Percentiles rank a stretch among this genome's conserved stretches.
Conservation (phyloP, 2,329 filamentous ascomycete species). For the Paracoccidioides lutzii region DNA sequence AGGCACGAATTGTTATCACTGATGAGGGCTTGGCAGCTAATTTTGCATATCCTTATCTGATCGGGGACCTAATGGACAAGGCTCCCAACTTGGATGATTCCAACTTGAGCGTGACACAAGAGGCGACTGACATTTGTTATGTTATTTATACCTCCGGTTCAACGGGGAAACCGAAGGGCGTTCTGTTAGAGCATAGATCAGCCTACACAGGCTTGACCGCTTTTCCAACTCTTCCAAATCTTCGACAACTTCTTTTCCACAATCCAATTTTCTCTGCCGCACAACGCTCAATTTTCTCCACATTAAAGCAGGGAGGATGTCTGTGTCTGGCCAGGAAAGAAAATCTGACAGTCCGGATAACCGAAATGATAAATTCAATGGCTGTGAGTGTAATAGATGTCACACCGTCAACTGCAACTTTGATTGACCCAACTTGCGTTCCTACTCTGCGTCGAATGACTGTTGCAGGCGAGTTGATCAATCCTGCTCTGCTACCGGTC, state of each 20-base stretch:
- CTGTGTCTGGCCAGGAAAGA: conserved; percentile 22
- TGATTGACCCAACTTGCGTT: neutral
- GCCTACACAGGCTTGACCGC: conserved; percentile 18
- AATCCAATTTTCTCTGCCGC: conserved; percentile 12
- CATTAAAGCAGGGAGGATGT: conserved; percentile 16
- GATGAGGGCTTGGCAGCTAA: conserved; percentile 9
- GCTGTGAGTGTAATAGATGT: neutral
- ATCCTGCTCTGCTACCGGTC: neutral
- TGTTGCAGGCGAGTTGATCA: neutral
- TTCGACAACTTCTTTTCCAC: conserved; percentile 16
- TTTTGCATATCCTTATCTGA: conserved; percentile 9
- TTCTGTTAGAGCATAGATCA: conserved; percentile 65
- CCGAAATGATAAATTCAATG: neutral
- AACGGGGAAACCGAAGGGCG: conserved; percentile 90
- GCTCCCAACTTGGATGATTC: neutral
- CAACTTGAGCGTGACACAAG: neutral
- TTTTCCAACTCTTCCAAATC: conserved; percentile 18
- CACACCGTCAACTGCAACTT: neutral
- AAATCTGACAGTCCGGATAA: conserved; percentile 11
- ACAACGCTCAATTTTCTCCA: conserved; percentile 6
- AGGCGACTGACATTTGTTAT: conserved; percentile 7
- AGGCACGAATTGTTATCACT: conserved; percentile 9
- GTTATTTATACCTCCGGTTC: conserved; percentile 90
- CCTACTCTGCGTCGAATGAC: neutral
- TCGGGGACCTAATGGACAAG: neutral